A percentile compares a stretch with the other conserved stretches of the same genome.
Evolutionary conservation across 805 yeast genomes (phyloP).

Genomic region (Wickerhamomyces canadensis): DNA sequence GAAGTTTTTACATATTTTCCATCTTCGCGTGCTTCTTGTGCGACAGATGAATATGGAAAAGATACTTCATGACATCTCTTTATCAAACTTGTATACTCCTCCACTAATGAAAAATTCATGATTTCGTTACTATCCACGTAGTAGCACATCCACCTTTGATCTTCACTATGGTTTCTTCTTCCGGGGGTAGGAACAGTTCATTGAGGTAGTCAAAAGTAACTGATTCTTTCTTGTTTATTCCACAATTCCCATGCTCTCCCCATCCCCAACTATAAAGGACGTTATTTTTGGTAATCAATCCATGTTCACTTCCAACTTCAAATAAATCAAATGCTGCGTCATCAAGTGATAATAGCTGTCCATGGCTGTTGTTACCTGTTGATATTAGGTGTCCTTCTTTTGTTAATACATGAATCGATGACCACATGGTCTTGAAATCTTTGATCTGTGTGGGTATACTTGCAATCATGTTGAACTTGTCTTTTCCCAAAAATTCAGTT

Average conservation of each 20-base stretch:
- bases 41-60: constrained; percentile 75
- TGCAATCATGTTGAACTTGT: constrained; percentile 19
- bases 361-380: constrained; percentile 72
- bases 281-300: constrained; percentile 34
- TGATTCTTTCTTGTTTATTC: constrained; percentile 26
- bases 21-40: constrained; percentile 38
- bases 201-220: constrained; percentile 31
- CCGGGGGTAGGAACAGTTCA: constrained; percentile 31
- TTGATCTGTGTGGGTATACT: constrained; percentile 4
- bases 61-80: constrained; percentile 62
- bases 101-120: no score
- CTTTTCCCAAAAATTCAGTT: constrained; percentile 31
- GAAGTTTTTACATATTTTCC: constrained; percentile 79
- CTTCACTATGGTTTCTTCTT: constrained; percentile 21
- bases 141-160: constrained; percentile 65
- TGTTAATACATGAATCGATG: constrained; percentile 54
- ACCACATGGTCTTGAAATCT: constrained; percentile 63
- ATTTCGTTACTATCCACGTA: constrained; percentile 47
- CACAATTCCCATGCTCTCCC: constrained; percentile 99
- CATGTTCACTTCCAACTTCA: constrained; percentile 85
- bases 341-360: constrained; percentile 43
- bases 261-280: constrained; percentile 84
- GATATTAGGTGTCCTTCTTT: constrained; percentile 33
- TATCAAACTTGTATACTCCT: constrained; percentile 4
- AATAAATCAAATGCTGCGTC: constrained; percentile 13